Conservation (phyloP, 2,329 filamentous ascomycete species). For the Colletotrichum liriopes region DNA sequence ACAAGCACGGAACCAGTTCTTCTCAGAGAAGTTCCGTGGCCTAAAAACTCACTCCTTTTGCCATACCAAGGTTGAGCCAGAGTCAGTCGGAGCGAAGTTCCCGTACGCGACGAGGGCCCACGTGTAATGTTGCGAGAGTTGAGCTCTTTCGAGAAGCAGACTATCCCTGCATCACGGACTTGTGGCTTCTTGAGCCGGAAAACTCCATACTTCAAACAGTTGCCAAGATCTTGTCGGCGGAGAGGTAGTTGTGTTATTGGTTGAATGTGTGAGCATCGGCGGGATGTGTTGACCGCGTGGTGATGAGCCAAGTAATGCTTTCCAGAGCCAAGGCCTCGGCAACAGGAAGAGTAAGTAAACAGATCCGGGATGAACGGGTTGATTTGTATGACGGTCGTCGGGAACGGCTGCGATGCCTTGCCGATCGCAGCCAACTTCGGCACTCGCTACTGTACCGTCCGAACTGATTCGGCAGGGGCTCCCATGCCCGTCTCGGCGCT, state of each 20-base stretch:
- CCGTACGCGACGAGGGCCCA: neutral
- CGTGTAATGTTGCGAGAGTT: neutral
- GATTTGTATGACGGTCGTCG: neutral
- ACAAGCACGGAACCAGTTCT: neutral
- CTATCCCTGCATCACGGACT: neutral
- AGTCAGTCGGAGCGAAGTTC: constrained; percentile 10
- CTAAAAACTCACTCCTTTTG: neutral
- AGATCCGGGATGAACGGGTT: neutral
- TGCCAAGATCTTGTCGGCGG: constrained; percentile 37
- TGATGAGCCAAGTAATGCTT: constrained; percentile 29
- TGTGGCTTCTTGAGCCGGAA: constrained; percentile 4
- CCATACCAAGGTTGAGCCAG: neutral
- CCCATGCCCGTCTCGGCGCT: constrained; percentile 29
- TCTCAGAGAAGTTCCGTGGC: neutral
- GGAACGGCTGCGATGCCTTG: constrained; percentile 3
- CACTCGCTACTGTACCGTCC: constrained; percentile 19
- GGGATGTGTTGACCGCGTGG: constrained; percentile 6
- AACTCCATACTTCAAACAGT: constrained; percentile 14
- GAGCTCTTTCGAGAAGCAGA: neutral
- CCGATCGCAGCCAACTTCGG: constrained; percentile 36
- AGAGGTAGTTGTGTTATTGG: constrained; percentile 5
- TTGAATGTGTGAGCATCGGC: neutral
- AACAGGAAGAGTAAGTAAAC: constrained; percentile 1
- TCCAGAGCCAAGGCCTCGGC: constrained; percentile 32
- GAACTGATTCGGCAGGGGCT: constrained; percentile 30